Evolutionary conservation across 192 early-diverging fungal species (phyloP).

Genomic region (Podila epigama): DNA sequence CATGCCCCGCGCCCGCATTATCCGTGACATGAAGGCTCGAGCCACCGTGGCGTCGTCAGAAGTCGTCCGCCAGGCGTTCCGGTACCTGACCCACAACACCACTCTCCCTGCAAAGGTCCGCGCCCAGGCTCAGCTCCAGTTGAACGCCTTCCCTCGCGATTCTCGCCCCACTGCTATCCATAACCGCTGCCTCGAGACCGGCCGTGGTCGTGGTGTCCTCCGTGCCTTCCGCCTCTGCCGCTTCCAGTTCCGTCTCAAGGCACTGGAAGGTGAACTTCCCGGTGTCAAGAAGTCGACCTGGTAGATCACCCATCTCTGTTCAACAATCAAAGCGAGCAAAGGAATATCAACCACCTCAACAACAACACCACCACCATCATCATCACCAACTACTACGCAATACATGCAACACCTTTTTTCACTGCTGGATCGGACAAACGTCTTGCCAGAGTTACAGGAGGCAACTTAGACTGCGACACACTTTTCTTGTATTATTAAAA

Average conservation of each 20-base stretch:
- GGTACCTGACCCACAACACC: slow-evolving; percentile 80
- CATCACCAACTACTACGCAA: too few relatives aligned
- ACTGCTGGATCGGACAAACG: too few relatives aligned
- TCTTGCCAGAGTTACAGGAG: too few relatives aligned
- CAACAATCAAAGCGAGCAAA: background rate
- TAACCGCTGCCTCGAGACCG: slow-evolving; percentile 79
- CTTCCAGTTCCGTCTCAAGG: slow-evolving; percentile 83
- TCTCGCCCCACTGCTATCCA: slow-evolving; percentile 69
- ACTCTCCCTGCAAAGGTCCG: slow-evolving; percentile 75
- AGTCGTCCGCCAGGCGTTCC: slow-evolving; percentile 75
- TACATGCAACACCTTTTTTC: too few relatives aligned
- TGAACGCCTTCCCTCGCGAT: slow-evolving; percentile 71
- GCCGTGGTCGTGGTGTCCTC: slow-evolving; percentile 78
- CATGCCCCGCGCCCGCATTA: slow-evolving; percentile 55
- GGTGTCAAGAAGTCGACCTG: slow-evolving; percentile 84
- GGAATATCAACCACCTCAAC: background rate
- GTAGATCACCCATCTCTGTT: too few relatives aligned
- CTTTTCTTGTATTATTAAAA: too few relatives aligned
- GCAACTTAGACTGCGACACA: too few relatives aligned
- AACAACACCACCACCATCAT: too few relatives aligned
- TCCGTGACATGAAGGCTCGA: slow-evolving; percentile 78
- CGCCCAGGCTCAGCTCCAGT: slow-evolving; percentile 77
- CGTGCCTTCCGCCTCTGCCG: slow-evolving; percentile 78
- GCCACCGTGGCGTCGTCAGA: slow-evolving; percentile 71
- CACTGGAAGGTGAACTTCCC: slow-evolving; percentile 79